Base-by-base conservation (phyloP, 2,329 filamentous ascomycete genomes). In the Graphiopsis chlorocephala region DNA sequence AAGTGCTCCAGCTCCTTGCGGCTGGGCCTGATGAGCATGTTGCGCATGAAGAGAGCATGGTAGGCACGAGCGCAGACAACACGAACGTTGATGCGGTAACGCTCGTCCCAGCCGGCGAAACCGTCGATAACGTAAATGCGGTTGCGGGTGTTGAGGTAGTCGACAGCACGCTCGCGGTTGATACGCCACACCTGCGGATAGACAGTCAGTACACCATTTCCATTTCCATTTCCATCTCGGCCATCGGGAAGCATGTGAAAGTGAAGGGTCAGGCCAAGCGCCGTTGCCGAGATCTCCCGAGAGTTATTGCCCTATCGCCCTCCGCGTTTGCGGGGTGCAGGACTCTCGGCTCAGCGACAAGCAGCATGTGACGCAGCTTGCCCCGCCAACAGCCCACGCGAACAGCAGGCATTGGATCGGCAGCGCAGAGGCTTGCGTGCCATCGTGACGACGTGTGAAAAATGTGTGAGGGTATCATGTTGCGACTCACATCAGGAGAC, bases 31-130 rank as follows among this genome's bases (percentile, higher is more conserved):
- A 99, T 99, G 77, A 99, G 90, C 95, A 99, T 99, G 86, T 99
- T 99, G 78, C 93, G 92, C 95, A 99, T 99, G 88, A 99, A 99
- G 70, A 99, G 88, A 68, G 95, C 95, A 86, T 99, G 95, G 86
- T 99, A 99, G 81, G 95, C 95, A 78, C 95, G 93, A 72, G 95
- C 95, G 83, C 95, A 99, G 77, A 99, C 93, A 70, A 99, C 94
- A 76, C 95, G 93, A 74, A 99, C 95, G 75, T 89, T 91, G 83
- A 99, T 98, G 72, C 93, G 88, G 86, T 99, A 99, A 80, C 95
- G 93, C 84, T 96, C 90, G 75, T 99, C 95, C 95, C 95, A 99
- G 79, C 95, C 95, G 72, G 95, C 95, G 78, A 90, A 99, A 70
- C 95, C 95, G 79, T 99, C 95, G 71, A 99, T 86, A 71, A 99